phyloP scores from a whole-genome alignment of 164 flowering plant genomes.

The Berberis thunbergii region DNA sequence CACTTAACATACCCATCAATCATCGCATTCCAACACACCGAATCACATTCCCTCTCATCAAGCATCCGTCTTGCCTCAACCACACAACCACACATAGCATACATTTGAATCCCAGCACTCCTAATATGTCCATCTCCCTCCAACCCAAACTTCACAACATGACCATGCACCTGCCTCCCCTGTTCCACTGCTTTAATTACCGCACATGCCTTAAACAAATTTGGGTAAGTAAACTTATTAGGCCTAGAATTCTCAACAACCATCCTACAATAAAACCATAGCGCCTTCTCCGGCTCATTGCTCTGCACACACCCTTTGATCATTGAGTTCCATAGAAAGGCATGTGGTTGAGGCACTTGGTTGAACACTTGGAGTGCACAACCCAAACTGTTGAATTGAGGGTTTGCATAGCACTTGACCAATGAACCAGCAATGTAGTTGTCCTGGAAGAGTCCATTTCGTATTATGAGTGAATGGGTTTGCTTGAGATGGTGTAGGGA shows the following conservation, averaged over 20 bases:
- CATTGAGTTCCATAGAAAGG: constrained; percentile 39
- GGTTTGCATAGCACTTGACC: constrained; percentile 32
- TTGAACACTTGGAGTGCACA: constrained; percentile 30
- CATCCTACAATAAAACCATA: constrained; percentile 27
- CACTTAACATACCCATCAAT: constrained; percentile 44
- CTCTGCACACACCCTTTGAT: constrained; percentile 37
- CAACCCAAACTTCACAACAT: constrained; percentile 34
- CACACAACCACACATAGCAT: constrained; percentile 25
- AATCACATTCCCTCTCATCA: constrained; percentile 24
- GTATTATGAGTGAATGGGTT: constrained; percentile 32
- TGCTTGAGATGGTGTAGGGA: constrained; percentile 36
- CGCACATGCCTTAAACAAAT: constrained; percentile 37
- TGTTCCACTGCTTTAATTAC: constrained; percentile 16
- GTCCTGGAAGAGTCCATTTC: constrained; percentile 28
- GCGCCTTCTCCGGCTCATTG: constrained; percentile 22
- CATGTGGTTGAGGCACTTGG: constrained; percentile 27
- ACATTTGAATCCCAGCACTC: constrained; percentile 48
- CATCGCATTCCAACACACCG: constrained; percentile 44
- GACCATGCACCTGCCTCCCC: constrained; percentile 42
- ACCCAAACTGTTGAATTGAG: constrained; percentile 15
- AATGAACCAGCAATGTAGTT: constrained; percentile 38
- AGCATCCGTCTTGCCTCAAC: constrained; percentile 27
- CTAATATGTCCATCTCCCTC: constrained; percentile 27
- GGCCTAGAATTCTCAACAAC: constrained; percentile 24
- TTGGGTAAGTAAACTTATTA: constrained; percentile 42